Base-by-base conservation (phyloP, 2,329 filamentous ascomycete genomes). In the Colletotrichum karsti region DNA sequence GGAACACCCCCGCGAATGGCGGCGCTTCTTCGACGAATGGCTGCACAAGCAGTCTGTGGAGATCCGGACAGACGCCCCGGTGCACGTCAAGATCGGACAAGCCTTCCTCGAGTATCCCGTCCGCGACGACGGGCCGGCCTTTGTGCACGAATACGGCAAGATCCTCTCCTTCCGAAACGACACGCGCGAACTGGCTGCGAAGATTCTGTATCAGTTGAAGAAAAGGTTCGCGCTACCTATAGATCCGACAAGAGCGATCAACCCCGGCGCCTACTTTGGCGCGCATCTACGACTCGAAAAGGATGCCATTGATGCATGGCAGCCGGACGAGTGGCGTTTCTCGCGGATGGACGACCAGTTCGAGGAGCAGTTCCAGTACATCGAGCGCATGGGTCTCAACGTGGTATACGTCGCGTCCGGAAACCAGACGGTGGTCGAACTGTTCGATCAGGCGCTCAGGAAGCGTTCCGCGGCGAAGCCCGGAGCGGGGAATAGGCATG, bases 51-150 rank as follows among this genome's bases (percentile, higher is more conserved):
- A 75, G 72, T 64, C 39, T 42, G 60, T 65, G 5, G 8, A n/a
- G 8, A 33, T 59, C 10, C 35, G 30, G 8, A 10, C 13, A 3
- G 65, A 69, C 1, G 58, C 37, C 1, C 75, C 76, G 7, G 72
- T 76, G 5, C 76, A 78, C 61, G 64, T 78, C 51, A 62, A 62
- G 57, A 67, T 75, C 28, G 75, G 74, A 46, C 79, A 79, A 66
- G 77, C 77, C 0, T 80, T 78, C 61, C 75, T 81, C 44, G 75
- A 80, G 51, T 81, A 80, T 56, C 79, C 79, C 9, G 76, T 77
- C 4, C 73, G 72, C 46, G 74, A 74, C 50, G 79, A 81, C 69
- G 78, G 79, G 37, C 69, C 72, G 46, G 72, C 70, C 12, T 77
- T 81, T 30, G 76, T 74, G 2, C 72, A 72, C 70, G 73, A 76